phyloP scores from a whole-genome alignment of 352 stramenopile genomes.

The Vaucheria bursata region DNA sequence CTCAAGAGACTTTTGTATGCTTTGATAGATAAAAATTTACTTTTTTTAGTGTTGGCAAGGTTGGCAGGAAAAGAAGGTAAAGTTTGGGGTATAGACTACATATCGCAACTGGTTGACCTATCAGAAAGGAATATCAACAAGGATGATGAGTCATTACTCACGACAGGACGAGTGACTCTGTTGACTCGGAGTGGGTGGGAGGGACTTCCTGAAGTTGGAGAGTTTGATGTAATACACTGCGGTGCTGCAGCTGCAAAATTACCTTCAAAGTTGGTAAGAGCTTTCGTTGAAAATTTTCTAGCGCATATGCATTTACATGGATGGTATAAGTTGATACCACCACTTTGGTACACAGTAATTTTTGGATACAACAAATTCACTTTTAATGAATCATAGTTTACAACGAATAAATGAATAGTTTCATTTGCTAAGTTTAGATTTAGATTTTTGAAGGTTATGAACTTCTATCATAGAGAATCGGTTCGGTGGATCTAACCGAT shows the following conservation, averaged over 20 bases:
- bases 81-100: not conserved
- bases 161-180: not conserved
- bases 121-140: not conserved
- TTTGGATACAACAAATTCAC: too few relatives aligned
- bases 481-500: too few relatives aligned
- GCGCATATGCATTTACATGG: too few relatives aligned
- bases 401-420: too few relatives aligned
- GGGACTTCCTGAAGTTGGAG: slow-evolving; percentile 69
- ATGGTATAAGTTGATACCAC: too few relatives aligned
- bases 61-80: not conserved
- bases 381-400: too few relatives aligned
- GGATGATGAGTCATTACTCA: not conserved
- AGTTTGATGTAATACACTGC: slow-evolving; percentile 94
- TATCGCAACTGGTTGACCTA: not conserved
- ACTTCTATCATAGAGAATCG: too few relatives aligned
- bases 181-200: slow-evolving; percentile 76
- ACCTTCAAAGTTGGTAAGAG: slow-evolving; percentile 68
- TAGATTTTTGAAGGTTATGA: too few relatives aligned
- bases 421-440: too few relatives aligned
- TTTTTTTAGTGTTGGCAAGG: not conserved
- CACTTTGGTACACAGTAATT: too few relatives aligned
- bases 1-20: not conserved
- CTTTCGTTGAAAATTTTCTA: too few relatives aligned
- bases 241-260: slow-evolving; percentile 76
- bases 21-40: not conserved